Evolutionary conservation across 2,329 filamentous ascomycete genomes (phyloP).

Genomic region (Cladophialophora exuberans): DNA sequence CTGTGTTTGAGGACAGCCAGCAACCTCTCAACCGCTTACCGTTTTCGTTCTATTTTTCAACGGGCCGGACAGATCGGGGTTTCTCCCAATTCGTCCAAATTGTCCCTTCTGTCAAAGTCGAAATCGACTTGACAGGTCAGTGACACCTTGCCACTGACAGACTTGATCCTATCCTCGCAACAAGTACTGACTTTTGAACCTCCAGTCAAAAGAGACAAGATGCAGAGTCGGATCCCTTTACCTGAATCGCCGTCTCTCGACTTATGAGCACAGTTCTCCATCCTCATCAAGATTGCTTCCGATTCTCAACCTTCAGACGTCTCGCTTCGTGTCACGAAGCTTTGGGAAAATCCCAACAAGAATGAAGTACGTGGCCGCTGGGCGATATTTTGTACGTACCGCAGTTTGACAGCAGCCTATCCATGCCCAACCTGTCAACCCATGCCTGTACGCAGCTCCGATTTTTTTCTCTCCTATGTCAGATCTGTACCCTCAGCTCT

Average conservation of each 20-base stretch:
- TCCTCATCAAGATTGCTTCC: not conserved
- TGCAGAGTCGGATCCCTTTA: not conserved
- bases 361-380: too few species aligned
- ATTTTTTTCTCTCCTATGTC: too few species aligned
- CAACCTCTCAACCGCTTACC: not conserved
- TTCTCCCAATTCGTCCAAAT: conserved; percentile 12
- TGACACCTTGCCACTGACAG: conserved; percentile 4
- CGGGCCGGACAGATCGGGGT: not conserved
- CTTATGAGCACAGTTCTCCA: not conserved
- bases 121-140: not conserved
- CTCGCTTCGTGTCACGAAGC: too few species aligned
- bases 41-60: not conserved
- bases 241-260: too few species aligned
- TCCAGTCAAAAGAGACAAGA: not conserved
- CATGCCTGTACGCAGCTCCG: too few species aligned
- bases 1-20: not conserved
- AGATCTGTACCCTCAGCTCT: too few species aligned
- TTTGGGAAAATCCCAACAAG: too few species aligned
- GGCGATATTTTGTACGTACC: too few species aligned
- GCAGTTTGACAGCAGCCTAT: too few species aligned
- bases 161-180: not conserved
- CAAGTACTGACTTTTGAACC: too few species aligned
- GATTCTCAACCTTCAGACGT: too few species aligned
- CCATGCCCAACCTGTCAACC: too few species aligned
- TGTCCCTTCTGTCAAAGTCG: not conserved